phyloP scores from a whole-genome alignment of 345 rosid species.

The Eucalyptus dawsonii region DNA sequence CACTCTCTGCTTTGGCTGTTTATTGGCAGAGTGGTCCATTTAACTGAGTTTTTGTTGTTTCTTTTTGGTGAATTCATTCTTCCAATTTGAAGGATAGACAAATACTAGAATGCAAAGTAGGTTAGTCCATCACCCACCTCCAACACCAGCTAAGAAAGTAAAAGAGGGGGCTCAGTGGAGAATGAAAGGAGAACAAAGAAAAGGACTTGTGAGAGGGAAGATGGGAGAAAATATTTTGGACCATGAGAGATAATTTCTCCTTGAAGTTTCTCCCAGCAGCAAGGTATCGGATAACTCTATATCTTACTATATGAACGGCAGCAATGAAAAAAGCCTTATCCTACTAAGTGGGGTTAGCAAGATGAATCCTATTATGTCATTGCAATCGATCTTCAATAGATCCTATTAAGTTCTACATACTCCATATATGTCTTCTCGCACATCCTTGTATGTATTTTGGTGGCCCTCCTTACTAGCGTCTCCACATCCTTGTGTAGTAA shows the following conservation, averaged over 20 bases:
- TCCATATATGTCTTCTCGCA: neutral
- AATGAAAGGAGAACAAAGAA: neutral
- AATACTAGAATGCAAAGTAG: neutral
- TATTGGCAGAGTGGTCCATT: neutral
- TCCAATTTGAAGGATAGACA: rapidly evolving
- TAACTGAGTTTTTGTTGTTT: neutral
- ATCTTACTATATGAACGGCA: neutral
- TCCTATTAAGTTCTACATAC: neutral
- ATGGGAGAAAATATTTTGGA: neutral
- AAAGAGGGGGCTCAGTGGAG: neutral
- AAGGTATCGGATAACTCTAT: neutral
- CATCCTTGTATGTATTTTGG: neutral
- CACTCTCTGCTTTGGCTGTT: neutral
- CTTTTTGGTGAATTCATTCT: neutral
- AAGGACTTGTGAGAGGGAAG: neutral
- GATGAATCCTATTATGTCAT: neutral
- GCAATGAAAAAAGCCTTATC: neutral
- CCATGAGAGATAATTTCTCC: neutral
- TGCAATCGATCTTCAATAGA: neutral
- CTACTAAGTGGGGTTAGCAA: neutral
- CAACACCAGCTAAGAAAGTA: neutral
- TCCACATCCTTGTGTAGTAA: neutral
- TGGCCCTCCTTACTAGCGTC: neutral
- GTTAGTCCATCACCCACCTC: neutral
- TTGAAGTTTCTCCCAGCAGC: neutral